These are phyloP conservation scores for Neofusicoccum umdonicola DNA, from an alignment of 2,329 filamentous ascomycete species.

Conservation along the genomic window DNA sequence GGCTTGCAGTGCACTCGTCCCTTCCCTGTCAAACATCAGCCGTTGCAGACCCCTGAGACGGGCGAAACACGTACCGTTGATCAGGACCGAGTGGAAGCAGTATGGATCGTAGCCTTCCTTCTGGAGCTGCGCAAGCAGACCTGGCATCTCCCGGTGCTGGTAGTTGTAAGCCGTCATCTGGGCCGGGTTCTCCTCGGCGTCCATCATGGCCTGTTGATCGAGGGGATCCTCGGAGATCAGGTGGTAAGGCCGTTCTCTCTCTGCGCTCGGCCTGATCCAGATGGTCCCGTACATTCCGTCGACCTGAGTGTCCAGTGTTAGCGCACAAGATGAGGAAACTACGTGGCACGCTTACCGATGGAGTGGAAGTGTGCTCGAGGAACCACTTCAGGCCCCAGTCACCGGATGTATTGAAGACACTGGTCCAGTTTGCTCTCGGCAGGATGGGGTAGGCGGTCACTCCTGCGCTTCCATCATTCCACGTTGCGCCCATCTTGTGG, in stretches of 20 bases:
- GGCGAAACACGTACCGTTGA: constrained; percentile 17
- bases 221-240: constrained; percentile 17
- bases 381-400: constrained; percentile 23
- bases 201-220: constrained; percentile 22
- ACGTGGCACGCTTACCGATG: constrained; percentile 11
- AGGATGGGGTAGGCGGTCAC: constrained; percentile 21
- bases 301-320: neutral
- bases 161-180: constrained; percentile 22
- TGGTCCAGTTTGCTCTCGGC: constrained; percentile 21
- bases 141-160: constrained; percentile 22
- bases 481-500: constrained; percentile 19
- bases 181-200: constrained; percentile 19
- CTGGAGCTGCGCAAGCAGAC: constrained; percentile 21
- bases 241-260: constrained; percentile 20
- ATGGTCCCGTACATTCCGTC: constrained; percentile 22
- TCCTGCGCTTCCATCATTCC: constrained; percentile 22
- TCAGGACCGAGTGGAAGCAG: constrained; percentile 20
- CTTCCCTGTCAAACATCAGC: constrained; percentile 15
- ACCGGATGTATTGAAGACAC: constrained; percentile 20
- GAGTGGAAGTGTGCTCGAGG: constrained; percentile 21
- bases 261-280: constrained; percentile 21
- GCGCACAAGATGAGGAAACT: neutral
- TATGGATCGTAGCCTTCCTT: constrained; percentile 22
- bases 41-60: neutral
- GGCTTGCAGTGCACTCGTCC: constrained; percentile 22